Evolutionary conservation across 345 rosid species (phyloP), one percentile per base, ranked within the genome.

Genomic region (Eutrema heterophyllum): DNA sequence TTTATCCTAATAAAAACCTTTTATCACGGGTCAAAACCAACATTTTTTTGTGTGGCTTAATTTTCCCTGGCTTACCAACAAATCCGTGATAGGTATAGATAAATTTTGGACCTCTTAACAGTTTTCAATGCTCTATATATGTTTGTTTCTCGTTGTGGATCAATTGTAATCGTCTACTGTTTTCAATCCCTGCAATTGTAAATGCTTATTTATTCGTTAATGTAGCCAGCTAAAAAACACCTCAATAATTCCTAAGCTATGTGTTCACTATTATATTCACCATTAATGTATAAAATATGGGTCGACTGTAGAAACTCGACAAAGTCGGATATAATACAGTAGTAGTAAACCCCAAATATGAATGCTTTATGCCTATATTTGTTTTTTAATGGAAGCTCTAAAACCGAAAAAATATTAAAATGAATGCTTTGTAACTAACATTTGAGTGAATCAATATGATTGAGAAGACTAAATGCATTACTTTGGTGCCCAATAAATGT

Each of bases 271-370:
- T 64, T 43, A 54, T 33, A 44, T 26, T 63, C 70, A 43, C 30
- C 18, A 63, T 33, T 54, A 7, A 24, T 53, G 63, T 33, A 57
- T 72, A 54, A 13, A 64, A 21, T 29, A n/a, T 26, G 36, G 2
- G 32, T 45, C 32, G 48, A 64, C 57, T 26, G 71, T 45, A 64
- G 48, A 36, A 73, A 55, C 57, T 73, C 77, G 57, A 36, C 64
- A 64, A 46, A 54, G 48, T 64, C 4, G 39, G 64, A 54, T 43
- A 11, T 9, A 67, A 16, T 39, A 16, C 18, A 39, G 43, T 11
- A 18, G 10, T 32, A 32, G 60, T 56, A 30, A 7, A 35, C 9
- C 14, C 62, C 43, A 57, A 5, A 16, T 57, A 58, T 38, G 64
- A 7, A 38, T 58, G 58, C 16, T 53, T 14, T 13, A 21, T 21